Percentiles rank a stretch among this genome's conserved stretches.
phyloP scores from a whole-genome alignment of 75 land plant genomes.

The Azolla pinnata region DNA sequence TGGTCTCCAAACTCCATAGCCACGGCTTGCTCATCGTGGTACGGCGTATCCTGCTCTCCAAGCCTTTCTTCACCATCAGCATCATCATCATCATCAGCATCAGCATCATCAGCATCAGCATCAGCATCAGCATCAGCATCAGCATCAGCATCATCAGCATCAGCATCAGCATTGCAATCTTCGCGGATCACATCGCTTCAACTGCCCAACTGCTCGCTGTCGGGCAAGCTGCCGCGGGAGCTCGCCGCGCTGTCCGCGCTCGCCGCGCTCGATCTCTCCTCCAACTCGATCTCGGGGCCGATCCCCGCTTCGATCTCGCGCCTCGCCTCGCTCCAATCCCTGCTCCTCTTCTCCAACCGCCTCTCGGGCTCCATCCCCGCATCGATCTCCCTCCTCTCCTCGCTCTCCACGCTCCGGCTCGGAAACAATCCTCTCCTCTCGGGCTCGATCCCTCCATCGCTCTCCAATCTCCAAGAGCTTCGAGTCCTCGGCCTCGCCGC shows the following conservation, averaged over 20 bases:
- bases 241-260: conserved; percentile 1
- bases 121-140: too few species aligned
- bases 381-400: conserved; percentile 19
- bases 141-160: too few species aligned
- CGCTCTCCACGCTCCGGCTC: conserved; percentile 33
- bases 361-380: conserved; percentile 48
- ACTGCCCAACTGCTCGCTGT: not conserved
- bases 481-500: conserved; percentile 43
- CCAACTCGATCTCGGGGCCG: conserved; percentile 5
- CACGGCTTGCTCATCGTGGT: not conserved
- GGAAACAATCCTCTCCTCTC: conserved; percentile 41
- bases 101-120: too few species aligned
- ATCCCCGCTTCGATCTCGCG: conserved; percentile 33
- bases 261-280: conserved; percentile 10
- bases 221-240: conserved; percentile 1
- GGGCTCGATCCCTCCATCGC: conserved; percentile 40
- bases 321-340: conserved; percentile 33
- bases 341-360: conserved; percentile 36
- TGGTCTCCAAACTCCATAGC: not conserved
- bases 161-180: too few species aligned
- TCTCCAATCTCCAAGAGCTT: conserved; percentile 24
- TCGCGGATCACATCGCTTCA: not conserved
- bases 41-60: not conserved
- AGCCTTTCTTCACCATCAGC: too few species aligned
- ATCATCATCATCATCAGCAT: too few species aligned